Conservation (phyloP, 1,284 basidiomycete species). For the Trametes versicolor region DNA sequence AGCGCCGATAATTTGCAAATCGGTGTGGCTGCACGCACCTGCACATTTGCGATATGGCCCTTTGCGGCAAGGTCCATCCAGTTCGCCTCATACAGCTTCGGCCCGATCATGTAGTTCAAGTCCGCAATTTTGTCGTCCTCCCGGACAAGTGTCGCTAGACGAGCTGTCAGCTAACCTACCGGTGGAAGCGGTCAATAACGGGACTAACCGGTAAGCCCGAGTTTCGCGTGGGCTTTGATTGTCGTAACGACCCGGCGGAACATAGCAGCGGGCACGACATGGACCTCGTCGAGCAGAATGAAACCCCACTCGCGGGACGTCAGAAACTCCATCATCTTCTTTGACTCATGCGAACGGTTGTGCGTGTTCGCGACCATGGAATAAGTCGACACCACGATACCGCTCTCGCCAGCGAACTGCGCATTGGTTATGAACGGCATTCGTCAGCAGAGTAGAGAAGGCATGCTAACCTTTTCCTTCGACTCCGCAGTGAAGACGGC, state of each 20-base stretch:
- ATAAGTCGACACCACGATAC: constrained; percentile 97
- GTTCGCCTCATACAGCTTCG: constrained; percentile 99
- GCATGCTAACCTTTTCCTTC: constrained; percentile 84
- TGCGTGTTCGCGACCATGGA: constrained; percentile 98
- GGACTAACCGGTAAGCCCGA: constrained; percentile 85
- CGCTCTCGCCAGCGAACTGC: constrained; percentile 92
- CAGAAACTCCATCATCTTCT: constrained; percentile 99
- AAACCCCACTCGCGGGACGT: constrained; percentile 96
- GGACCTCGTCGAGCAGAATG: constrained; percentile 95
- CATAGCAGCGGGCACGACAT: constrained; percentile 97
- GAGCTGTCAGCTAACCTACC: constrained; percentile 10
- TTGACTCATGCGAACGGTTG: constrained; percentile 95
- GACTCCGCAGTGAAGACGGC: constrained; percentile 96
- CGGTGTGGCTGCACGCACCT: constrained; percentile 61
- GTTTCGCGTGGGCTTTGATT: constrained; percentile 97
- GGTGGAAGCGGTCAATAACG: neutral
- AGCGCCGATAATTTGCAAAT: constrained; percentile 4
- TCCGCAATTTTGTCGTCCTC: constrained; percentile 99
- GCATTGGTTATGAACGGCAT: neutral
- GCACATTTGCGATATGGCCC: constrained; percentile 99
- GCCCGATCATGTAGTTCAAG: constrained; percentile 98
- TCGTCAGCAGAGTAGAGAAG: constrained; percentile 5
- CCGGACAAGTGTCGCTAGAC: constrained; percentile 91
- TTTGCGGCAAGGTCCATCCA: constrained; percentile 99
- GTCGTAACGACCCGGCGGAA: constrained; percentile 96